Base-by-base conservation (phyloP, 306 rosid species). In the Delonix regia region DNA sequence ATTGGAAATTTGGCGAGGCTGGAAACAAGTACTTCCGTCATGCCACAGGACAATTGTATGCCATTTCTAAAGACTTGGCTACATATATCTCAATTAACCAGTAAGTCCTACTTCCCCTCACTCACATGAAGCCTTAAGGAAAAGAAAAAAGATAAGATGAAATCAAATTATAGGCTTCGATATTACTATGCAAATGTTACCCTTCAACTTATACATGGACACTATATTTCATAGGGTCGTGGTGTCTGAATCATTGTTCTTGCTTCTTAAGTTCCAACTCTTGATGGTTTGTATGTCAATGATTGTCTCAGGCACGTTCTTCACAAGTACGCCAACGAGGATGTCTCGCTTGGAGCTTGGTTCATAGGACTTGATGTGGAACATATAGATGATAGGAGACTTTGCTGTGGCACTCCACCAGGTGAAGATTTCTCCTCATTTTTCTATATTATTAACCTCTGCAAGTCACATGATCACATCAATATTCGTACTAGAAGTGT, bases 21-120 rank as follows among this genome's bases (percentile, higher is more conserved):
- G 99, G 99, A 74, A 96, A 96, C 91, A 96, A 78, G 87, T 96
- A 96, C 84, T 96, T 96, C 85, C 98, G 99, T 62, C 99, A 96
- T 16, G 99, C 99, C 82, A 96, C 99, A 0, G 99, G 99, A 42
- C 99, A 96, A 81, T 84, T 96, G 62, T 96, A 96, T 74, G 99
- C 99, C 61, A 84, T 96, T 80, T 96, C 99, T 55, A 96, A 85
- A 55, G 98, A 96, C 78, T 85, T 96, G 91, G 99, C 99, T 33
- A 61, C 93, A 5, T 96, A 96, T 78, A 85, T 96, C 80, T 91
- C 97, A 8, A 84, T 82, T 16, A 91, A 96, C 90, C 93, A 89
- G 99, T 96, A 91, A 80, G 98, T 61, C 70, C 83, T 45, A 27
- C 67, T 71, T 71, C 71, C 42, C 75, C 41, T 42, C 62, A 47